phyloP scores from a whole-genome alignment of 2,329 filamentous ascomycete genomes.

The Hypoxylon sp. region DNA sequence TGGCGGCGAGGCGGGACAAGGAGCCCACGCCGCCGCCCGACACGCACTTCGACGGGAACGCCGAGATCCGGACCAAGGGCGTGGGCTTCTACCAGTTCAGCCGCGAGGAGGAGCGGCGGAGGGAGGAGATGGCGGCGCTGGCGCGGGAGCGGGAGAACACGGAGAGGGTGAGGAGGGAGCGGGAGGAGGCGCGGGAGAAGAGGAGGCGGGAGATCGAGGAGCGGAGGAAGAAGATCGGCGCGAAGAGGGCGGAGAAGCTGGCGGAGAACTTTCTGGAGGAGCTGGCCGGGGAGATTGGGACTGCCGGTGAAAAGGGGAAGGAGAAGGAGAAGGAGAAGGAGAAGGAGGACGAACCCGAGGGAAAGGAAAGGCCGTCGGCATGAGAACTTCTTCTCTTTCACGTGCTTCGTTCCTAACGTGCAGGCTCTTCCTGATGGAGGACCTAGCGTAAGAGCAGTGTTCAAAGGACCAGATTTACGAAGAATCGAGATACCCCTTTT shows the following conservation, averaged over 20 bases:
- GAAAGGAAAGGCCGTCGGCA: conserved; percentile 5
- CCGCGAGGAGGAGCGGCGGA: conserved; percentile 75
- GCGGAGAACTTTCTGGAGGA: conserved; percentile 55
- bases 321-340: conserved; percentile 14
- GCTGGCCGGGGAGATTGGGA: conserved; percentile 50
- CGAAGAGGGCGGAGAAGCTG: conserved; percentile 57
- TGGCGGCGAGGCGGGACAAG: conserved; percentile 83
- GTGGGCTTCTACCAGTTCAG: conserved; percentile 94
- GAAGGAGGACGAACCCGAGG: conserved; percentile 18
- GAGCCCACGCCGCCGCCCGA: conserved; percentile 83
- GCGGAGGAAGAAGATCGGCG: conserved; percentile 72
- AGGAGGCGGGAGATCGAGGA: conserved; percentile 74
- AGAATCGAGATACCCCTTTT: conserved; percentile 27
- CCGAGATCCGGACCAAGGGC: conserved; percentile 87
- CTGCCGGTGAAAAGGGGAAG: conserved; percentile 13
- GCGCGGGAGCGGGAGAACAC: conserved; percentile 76
- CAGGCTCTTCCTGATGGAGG: not conserved
- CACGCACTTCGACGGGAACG: conserved; percentile 85
- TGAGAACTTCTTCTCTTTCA: conserved; percentile 7
- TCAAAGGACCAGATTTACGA: not conserved
- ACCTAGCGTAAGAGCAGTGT: too few species aligned
- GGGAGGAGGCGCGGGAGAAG: conserved; percentile 68
- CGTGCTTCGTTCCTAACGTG: not conserved
- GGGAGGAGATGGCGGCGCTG: conserved; percentile 80
- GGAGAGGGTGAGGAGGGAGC: conserved; percentile 69